Percentiles rank a stretch among this genome's conserved stretches.
Evolutionary conservation across 768 basidiomycete genomes (phyloP).

Genomic region (Auricularia sp.): DNA sequence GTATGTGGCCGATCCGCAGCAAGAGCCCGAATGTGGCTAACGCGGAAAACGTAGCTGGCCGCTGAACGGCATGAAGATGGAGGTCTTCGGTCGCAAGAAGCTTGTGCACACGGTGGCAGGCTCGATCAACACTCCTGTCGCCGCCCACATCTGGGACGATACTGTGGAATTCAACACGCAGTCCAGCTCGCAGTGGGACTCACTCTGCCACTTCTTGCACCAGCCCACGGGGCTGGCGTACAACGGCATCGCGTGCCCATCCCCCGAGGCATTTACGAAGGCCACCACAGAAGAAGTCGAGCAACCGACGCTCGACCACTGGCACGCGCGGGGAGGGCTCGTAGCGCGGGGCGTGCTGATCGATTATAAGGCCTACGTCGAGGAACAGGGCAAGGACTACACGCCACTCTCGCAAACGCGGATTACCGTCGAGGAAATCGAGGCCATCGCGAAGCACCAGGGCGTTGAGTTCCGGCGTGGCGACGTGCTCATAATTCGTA

Average conservation of each 20-base stretch:
- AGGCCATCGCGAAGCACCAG: slow-evolving; percentile 47
- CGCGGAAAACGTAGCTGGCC: not conserved
- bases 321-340: slow-evolving; percentile 26
- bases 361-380: slow-evolving; percentile 48
- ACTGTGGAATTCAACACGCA: slow-evolving; percentile 39
- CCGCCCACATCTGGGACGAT: slow-evolving; percentile 10
- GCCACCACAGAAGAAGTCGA: not conserved
- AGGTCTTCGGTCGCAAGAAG: slow-evolving; percentile 19
- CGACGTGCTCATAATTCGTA: slow-evolving; percentile 50
- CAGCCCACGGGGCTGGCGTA: slow-evolving; percentile 3
- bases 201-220: slow-evolving; percentile 49
- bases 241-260: slow-evolving; percentile 1
- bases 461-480: slow-evolving; percentile 48
- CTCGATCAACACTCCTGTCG: slow-evolving; percentile 13
- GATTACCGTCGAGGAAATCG: slow-evolving; percentile 43
- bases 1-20: slow-evolving; percentile 24
- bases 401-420: slow-evolving; percentile 52
- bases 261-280: not conserved
- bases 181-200: slow-evolving; percentile 64
- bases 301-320: not conserved
- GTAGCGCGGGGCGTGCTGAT: slow-evolving; percentile 59
- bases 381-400: slow-evolving; percentile 28
- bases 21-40: not conserved
- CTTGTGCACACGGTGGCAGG: slow-evolving; percentile 1
- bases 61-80: not conserved